Conservation (phyloP, 176 grass and related monocot genomes). For the Otatea glauca region DNA sequence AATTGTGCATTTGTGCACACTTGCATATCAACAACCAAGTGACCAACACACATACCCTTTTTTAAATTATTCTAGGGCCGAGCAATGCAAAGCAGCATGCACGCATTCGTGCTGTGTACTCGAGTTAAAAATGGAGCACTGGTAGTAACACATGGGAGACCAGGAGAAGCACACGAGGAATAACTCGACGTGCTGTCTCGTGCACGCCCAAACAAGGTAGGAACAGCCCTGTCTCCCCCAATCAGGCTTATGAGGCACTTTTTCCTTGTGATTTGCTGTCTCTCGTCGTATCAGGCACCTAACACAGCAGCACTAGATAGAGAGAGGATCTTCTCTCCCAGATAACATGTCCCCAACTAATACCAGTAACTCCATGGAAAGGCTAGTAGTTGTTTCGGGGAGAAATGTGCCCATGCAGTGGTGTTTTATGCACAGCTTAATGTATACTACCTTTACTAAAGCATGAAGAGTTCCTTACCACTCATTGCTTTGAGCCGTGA, state of each 20-base stretch:
- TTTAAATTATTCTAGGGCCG: conserved; percentile 25
- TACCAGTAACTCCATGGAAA: neutral
- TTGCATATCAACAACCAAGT: neutral
- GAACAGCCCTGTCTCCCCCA: conserved; percentile 57
- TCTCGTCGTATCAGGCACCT: conserved; percentile 41
- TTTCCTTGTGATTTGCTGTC: conserved; percentile 29
- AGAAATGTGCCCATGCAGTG: neutral
- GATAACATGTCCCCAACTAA: conserved; percentile 13
- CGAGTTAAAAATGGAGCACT: neutral
- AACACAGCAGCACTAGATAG: neutral
- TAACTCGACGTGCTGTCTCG: conserved; percentile 50
- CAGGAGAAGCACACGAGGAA: conserved; percentile 47
- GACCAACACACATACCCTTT: conserved; percentile 15
- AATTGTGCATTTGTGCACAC: neutral
- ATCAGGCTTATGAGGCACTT: conserved; percentile 58
- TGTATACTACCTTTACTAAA: too few relatives aligned
- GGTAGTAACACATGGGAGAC: conserved; percentile 41
- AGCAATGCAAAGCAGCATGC: neutral
- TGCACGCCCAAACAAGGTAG: conserved; percentile 24
- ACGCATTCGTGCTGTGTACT: neutral
- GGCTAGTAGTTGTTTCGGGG: neutral
- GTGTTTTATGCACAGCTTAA: neutral
- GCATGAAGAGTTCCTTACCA: too few relatives aligned
- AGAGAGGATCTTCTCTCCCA: neutral
- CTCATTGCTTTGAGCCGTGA: too few relatives aligned